Evolutionary conservation across 1,284 basidiomycete genomes (phyloP), one percentile per base, ranked within the genome.

Genomic region (Thecaphora thlaspeos): DNA sequence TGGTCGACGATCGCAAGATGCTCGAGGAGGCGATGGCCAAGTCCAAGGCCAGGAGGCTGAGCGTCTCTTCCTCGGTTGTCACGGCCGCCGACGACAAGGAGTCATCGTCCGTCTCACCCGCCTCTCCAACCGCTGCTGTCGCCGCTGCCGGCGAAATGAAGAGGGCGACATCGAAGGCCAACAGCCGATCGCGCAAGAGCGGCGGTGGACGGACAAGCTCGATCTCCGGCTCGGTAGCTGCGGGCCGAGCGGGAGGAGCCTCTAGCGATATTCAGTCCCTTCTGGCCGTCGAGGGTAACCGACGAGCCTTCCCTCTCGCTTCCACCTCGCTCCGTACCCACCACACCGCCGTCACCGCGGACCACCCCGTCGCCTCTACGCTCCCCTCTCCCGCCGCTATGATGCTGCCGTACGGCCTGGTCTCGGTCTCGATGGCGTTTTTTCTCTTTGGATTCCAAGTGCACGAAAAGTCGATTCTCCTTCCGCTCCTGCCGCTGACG

Each of bases 391-490:
- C 23, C 85, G 88, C 77, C 4, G 73, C 75, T 0, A 53, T 55
- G 21, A 57, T 77, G 47, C 58, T 77, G 4, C 73, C 65, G 4
- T 77, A 76, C 41, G 78, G 77, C 30, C 66, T 78, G 19, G 26
- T 72, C 34, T 64, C 58, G 34, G 62, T 73, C 7, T 68, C 74
- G 3, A 71, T 93, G 81, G 88, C 90, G 4, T 94, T 95, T 82
- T 95, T 92, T 80, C 81, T 97, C 22, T 93, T 95, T 80, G 92
- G 91, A 8, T 94, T 95, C 78, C 91, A 95, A 75, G 91, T 92
- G 24, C 91, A 94, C 79, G 91, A 95, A 79, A 95, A 95, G 81
- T 88, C 88, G 2, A 89, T 95, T 43, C 76, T 96, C n/a, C 76
- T 96, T 0, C 90, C 91, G 2, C 81, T 95, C 19, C 79, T 95